phyloP scores from a whole-genome alignment of 106 monocot genomes.

The Dendrobium officinale region DNA sequence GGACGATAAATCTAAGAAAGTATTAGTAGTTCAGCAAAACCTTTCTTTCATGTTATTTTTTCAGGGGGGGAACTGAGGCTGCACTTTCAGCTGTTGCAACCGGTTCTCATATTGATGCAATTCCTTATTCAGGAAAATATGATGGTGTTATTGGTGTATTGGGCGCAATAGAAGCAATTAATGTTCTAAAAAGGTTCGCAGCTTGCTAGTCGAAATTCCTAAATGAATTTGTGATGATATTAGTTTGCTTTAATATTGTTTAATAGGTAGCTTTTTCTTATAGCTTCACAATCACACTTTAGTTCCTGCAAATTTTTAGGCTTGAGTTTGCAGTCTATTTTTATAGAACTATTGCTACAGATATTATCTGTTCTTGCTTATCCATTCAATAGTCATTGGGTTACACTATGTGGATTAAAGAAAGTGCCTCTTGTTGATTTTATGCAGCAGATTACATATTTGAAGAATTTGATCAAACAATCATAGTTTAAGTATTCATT shows the following conservation, averaged over 20 bases:
- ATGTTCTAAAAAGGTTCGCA: constrained; percentile 73
- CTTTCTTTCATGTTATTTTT: constrained; percentile 7
- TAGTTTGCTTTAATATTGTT: neutral
- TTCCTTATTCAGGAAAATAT: constrained; percentile 95
- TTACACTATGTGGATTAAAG: neutral
- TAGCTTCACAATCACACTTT: neutral
- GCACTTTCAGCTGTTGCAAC: constrained; percentile 72
- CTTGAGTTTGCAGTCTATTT: neutral
- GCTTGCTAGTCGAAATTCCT: neutral
- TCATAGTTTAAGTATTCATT: neutral
- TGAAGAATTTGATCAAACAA: neutral
- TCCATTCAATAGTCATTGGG: neutral
- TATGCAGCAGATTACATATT: neutral
- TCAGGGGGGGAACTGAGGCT: constrained; percentile 64
- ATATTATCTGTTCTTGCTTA: neutral
- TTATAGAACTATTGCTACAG: neutral
- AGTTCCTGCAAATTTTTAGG: neutral
- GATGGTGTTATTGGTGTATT: constrained; percentile 98
- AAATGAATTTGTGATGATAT: neutral
- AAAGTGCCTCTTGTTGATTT: neutral
- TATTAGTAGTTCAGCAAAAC: neutral
- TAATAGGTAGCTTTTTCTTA: neutral
- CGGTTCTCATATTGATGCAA: constrained; percentile 95
- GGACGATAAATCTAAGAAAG: neutral
- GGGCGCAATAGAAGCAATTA: constrained; percentile 92